A percentile compares a stretch with the other conserved stretches of the same genome.
Evolutionary conservation across 805 yeast species (phyloP).

Genomic region (Metschnikowia picachoensis): DNA sequence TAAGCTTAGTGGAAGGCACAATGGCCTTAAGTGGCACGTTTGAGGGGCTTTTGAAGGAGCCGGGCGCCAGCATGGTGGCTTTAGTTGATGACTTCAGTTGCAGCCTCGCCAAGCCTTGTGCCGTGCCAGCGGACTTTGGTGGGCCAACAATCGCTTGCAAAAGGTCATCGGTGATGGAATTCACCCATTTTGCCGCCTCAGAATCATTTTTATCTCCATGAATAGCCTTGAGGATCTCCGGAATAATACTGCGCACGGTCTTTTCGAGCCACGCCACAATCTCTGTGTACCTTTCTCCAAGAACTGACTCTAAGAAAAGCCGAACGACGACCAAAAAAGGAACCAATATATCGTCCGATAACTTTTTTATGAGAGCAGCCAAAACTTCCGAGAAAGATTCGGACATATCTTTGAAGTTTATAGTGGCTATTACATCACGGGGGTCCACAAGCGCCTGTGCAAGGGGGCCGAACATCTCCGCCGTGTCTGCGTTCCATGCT

Average conservation of each 20-base stretch:
- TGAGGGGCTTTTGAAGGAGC: too few species aligned
- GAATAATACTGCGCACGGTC: not conserved
- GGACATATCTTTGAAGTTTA: slow-evolving; percentile 3
- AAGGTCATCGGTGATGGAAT: slow-evolving; percentile 1
- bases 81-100: too few species aligned
- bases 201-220: not conserved
- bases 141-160: slow-evolving; percentile 2
- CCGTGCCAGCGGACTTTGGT: not conserved
- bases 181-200: not conserved
- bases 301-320: not conserved
- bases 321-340: slow-evolving; percentile 2
- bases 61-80: too few species aligned
- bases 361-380: slow-evolving; percentile 2
- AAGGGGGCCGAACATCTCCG: not conserved
- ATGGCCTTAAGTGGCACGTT: not conserved
- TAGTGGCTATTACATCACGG: not conserved
- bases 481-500: not conserved
- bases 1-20: not conserved
- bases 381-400: slow-evolving; percentile 2
- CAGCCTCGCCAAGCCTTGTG: too few species aligned
- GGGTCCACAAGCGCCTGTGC: not conserved
- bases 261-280: slow-evolving; percentile 1
- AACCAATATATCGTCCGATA: not conserved
- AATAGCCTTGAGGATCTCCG: slow-evolving; percentile 1
- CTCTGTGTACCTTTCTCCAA: not conserved